Base-by-base conservation (phyloP, 1,139 yeast species). In the Scheffersomyces lignicola region DNA sequence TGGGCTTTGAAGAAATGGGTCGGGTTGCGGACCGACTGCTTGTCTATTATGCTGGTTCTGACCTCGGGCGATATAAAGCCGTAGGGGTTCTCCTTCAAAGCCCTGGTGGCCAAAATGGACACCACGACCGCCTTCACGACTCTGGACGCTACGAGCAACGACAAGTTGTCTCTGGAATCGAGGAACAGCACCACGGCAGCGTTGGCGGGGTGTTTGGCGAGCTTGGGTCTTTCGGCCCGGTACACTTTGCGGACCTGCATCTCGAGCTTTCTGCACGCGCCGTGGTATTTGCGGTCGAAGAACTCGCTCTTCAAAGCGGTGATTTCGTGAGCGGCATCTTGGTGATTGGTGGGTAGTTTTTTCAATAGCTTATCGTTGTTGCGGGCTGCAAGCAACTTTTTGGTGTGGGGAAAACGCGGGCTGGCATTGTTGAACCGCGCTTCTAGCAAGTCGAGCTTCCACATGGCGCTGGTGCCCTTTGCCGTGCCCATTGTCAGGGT, bases 371-470 rank as follows among this genome's bases (percentile, higher is more conserved):
- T 68, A 28, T 58, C 49, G 52, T 60, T 74, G 44, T 69, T 77
- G 49, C 64, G 67, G 16, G 80, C 77, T 33, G 58, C 58, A 40
- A 74, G 60, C 30, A 75, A 56, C 49, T 69, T 72, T 37, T 65
- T 67, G 2, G 88, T 80, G 38, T 69, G 69, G 1, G 69, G 65
- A 46, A 73, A 78, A 41, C 88, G 60, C 2, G 88, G 81, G 22
- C 62, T 54, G 34, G 54, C 55, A 32, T 60, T 51, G 29, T 62
- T 51, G 54, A 63, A 75, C 51, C 71, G 73, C 33, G 67, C 65
- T 47, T 77, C 81, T 29, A 77, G 57, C 32, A 76, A 52, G 45
- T 77, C 83, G 29, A 76, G 58, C 44, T 66, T 71, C 76, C 80
- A 76, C 49, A 74, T 48, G 18, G 48, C 49, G 33, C 44, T 53